Conservation (phyloP, 352 stramenopile genomes). For the Peronospora belbahrii region DNA sequence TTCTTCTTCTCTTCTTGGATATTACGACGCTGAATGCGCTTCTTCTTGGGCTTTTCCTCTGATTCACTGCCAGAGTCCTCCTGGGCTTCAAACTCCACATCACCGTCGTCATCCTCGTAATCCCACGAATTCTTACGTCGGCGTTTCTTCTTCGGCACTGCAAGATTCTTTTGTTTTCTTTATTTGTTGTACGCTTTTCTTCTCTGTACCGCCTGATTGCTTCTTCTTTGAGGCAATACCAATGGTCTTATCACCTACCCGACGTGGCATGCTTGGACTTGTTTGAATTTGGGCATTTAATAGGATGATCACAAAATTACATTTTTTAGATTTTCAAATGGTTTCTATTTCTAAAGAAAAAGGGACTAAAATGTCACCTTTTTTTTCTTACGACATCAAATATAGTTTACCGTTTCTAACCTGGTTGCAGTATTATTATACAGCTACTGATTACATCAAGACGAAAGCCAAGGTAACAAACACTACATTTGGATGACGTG, state of each 20-base stretch:
- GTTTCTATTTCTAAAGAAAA: too few relatives aligned
- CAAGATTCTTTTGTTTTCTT: background rate
- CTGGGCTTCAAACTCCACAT: constrained; percentile 18
- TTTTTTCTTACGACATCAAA: too few relatives aligned
- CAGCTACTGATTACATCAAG: background rate
- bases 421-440: too few relatives aligned
- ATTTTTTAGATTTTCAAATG: too few relatives aligned
- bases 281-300: too few relatives aligned
- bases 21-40: constrained; percentile 7
- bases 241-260: too few relatives aligned
- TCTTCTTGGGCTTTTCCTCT: constrained; percentile 15
- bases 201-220: constrained; percentile 1
- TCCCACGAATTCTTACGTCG: constrained; percentile 19
- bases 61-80: constrained; percentile 24
- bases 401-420: too few relatives aligned
- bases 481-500: constrained; percentile 88
- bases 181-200: constrained; percentile 7
- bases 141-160: constrained; percentile 8
- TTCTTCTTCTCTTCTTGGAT: constrained; percentile 10
- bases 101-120: constrained; percentile 27
- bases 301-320: too few relatives aligned
- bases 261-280: too few relatives aligned
- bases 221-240: too few relatives aligned
- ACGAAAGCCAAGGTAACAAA: background rate
- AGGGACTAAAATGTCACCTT: too few relatives aligned